Conservation (phyloP, 148 eudicot genomes). For the Hydrangea macrophylla region DNA sequence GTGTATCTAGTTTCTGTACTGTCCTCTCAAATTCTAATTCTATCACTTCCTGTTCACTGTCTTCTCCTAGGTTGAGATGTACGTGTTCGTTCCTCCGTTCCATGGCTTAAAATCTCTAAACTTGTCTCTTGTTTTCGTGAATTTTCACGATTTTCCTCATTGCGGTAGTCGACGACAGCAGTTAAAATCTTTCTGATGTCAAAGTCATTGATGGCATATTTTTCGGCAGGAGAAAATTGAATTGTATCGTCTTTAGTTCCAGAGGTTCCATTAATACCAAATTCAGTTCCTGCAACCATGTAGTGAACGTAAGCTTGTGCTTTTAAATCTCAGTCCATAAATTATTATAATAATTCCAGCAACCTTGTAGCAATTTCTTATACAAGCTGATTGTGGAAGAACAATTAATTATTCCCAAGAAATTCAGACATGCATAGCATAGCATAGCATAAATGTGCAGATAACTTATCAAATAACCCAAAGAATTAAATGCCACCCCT, state of each 20-base stretch:
- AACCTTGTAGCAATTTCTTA: too few species aligned
- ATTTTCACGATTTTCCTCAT: constrained; percentile 10
- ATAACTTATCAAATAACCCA: too few species aligned
- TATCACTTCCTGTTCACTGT: constrained; percentile 24
- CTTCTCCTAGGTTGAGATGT: constrained; percentile 4
- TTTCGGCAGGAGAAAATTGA: neutral
- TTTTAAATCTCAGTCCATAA: too few species aligned
- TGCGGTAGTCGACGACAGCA: neutral
- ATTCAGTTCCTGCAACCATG: constrained; percentile 9
- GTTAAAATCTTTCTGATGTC: constrained; percentile 4
- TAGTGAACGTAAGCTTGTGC: too few species aligned
- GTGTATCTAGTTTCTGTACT: constrained; percentile 40
- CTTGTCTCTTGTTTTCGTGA: constrained; percentile 13
- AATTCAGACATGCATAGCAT: too few species aligned
- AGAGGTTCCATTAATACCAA: neutral
- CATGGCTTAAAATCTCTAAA: constrained; percentile 1
- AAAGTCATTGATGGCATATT: neutral
- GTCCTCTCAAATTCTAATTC: constrained; percentile 64
- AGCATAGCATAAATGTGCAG: too few species aligned
- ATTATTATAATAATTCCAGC: too few species aligned
- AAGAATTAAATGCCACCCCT: too few species aligned
- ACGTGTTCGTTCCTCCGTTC: constrained; percentile 8
- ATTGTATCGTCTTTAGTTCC: neutral
- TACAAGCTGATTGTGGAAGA: too few species aligned
- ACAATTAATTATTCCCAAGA: too few species aligned